These are phyloP conservation scores for Fraxinus sp. DNA, from an alignment of 305 asterid species.

Conservation along the genomic window DNA sequence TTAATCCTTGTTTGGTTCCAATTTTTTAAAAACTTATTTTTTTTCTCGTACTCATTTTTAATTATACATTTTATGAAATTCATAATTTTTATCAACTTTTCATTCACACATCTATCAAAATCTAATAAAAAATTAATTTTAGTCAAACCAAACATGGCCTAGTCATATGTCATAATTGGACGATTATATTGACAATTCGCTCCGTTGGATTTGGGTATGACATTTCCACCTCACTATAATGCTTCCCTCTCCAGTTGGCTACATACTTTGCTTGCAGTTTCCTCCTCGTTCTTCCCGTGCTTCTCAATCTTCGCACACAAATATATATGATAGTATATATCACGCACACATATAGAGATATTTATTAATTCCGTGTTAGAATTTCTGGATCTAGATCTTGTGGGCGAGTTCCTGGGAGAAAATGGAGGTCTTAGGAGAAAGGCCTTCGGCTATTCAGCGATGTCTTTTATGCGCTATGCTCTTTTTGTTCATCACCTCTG, in stretches of 20 bases:
- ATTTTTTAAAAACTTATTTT: too few species aligned
- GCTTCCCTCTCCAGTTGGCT: not conserved
- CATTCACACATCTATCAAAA: not conserved
- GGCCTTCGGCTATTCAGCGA: conserved; percentile 30
- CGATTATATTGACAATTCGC: not conserved
- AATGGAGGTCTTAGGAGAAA: conserved; percentile 44
- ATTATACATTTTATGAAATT: too few species aligned
- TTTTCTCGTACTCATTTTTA: not conserved
- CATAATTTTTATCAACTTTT: not conserved
- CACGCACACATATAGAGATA: not conserved
- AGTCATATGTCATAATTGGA: not conserved
- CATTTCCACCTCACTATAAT: not conserved
- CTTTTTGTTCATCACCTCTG: conserved; percentile 28
- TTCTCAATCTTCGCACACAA: not conserved
- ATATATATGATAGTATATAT: not conserved
- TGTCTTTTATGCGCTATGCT: conserved; percentile 29
- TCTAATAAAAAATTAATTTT: not conserved
- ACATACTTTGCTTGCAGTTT: not conserved
- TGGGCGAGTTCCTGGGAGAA: conserved; percentile 11
- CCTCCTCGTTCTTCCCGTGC: conserved; percentile 9
- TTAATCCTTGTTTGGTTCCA: not conserved
- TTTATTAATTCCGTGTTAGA: not conserved
- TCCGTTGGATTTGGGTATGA: not conserved
- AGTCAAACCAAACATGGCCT: not conserved
- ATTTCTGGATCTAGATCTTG: conserved; percentile 10